phyloP scores from a whole-genome alignment of 2,329 filamentous ascomycete species.

The Cadophora sp. region DNA sequence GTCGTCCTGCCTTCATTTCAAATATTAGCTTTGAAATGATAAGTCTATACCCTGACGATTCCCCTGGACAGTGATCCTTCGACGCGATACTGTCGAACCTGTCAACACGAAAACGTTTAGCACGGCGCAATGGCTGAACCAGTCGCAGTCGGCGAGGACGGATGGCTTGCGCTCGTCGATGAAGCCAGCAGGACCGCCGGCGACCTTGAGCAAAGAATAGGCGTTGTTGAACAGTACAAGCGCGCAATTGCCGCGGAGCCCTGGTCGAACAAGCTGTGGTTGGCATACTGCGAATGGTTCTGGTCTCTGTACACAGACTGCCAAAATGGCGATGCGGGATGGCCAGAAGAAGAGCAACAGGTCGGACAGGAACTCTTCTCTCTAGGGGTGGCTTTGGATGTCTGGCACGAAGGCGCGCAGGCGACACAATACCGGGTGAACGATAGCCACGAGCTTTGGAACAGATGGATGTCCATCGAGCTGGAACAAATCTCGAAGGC shows the following conservation, averaged over 20 bases:
- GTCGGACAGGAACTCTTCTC: conserved; percentile 76
- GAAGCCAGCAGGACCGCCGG: conserved; percentile 68
- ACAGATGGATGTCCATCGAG: conserved; percentile 77
- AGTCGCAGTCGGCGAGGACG: conserved; percentile 74
- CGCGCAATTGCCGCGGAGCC: conserved; percentile 75
- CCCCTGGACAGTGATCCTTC: conserved; percentile 14
- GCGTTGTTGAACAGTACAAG: conserved; percentile 75
- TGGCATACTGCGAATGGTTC: conserved; percentile 79
- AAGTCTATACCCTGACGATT: conserved; percentile 5
- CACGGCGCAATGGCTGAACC: conserved; percentile 51
- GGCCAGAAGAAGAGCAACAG: conserved; percentile 71
- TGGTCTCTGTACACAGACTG: conserved; percentile 72
- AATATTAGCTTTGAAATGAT: conserved; percentile 31
- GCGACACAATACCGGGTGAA: conserved; percentile 76
- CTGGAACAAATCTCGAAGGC: conserved; percentile 69
- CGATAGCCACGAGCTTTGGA: conserved; percentile 81
- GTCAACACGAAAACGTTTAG: neutral
- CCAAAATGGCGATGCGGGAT: conserved; percentile 61
- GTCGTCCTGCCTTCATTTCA: conserved; percentile 8
- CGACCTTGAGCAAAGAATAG: conserved; percentile 71
- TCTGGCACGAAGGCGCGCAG: conserved; percentile 76
- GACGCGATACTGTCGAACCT: conserved; percentile 6
- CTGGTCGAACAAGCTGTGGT: conserved; percentile 76
- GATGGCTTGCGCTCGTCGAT: conserved; percentile 79
- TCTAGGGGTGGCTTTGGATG: conserved; percentile 67